phyloP scores from a whole-genome alignment of 129 eudicot species.

The Kitagawia praeruptora region DNA sequence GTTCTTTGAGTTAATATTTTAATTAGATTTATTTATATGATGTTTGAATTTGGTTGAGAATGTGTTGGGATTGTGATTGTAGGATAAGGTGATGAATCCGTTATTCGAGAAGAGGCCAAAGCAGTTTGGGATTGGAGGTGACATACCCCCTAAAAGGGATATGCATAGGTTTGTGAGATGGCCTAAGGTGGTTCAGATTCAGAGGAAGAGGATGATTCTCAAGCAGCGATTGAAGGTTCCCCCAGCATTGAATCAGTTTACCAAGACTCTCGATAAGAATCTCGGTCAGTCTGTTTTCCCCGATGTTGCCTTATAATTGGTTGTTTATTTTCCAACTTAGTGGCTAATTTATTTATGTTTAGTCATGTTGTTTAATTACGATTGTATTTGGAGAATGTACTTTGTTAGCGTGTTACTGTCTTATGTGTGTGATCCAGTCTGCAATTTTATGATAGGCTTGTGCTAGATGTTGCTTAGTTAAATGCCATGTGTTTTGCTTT shows the following conservation, averaged over 20 bases:
- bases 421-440: background rate
- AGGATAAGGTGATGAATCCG: constrained; percentile 69
- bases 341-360: background rate
- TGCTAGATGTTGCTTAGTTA: background rate
- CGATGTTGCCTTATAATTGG: background rate
- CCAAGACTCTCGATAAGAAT: constrained; percentile 74
- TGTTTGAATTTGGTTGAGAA: background rate
- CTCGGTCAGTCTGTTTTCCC: constrained; percentile 25
- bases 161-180: constrained; percentile 65
- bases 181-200: constrained; percentile 71
- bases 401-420: background rate
- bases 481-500: background rate
- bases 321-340: no score
- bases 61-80: background rate
- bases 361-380: background rate
- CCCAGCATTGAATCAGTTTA: constrained; percentile 74
- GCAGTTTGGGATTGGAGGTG: constrained; percentile 95
- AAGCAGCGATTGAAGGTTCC: constrained; percentile 96
- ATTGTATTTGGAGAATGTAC: background rate
- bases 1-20: background rate
- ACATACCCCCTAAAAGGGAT: constrained; percentile 78
- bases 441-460: background rate
- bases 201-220: constrained; percentile 70
- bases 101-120: constrained; percentile 75
- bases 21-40: no score